Conservation (phyloP, 1,284 basidiomycete genomes). For the Pseudozyma sp. region DNA sequence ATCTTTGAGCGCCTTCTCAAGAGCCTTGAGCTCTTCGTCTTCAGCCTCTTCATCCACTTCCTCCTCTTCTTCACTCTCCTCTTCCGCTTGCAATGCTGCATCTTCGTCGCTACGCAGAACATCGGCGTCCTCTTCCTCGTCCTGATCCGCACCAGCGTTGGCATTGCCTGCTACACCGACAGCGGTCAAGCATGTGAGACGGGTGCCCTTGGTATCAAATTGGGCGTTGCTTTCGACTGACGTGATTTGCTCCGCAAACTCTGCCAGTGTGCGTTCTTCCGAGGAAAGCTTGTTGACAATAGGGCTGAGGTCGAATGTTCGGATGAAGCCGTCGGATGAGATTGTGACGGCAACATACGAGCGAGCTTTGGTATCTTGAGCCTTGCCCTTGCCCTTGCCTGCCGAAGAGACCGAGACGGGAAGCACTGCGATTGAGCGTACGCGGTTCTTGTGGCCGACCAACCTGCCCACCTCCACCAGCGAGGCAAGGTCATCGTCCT, state of each 20-base stretch:
- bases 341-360: conserved; percentile 56
- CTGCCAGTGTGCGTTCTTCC: conserved; percentile 4
- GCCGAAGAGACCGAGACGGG: conserved; percentile 26
- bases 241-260: conserved; percentile 15
- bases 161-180: conserved; percentile 40
- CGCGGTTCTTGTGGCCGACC: conserved; percentile 64
- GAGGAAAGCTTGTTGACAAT: conserved; percentile 30
- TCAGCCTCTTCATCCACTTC: conserved; percentile 48
- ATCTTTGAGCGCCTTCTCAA: conserved; percentile 51
- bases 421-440: conserved; percentile 47
- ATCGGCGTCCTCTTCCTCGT: conserved; percentile 42
- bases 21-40: conserved; percentile 47
- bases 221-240: conserved; percentile 43
- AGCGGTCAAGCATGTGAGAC: conserved; percentile 63
- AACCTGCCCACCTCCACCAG: conserved; percentile 57
- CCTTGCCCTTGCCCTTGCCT: conserved; percentile 19
- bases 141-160: conserved; percentile 16
- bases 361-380: conserved; percentile 4
- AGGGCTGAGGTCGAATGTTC: conserved; percentile 57
- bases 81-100: conserved; percentile 21
- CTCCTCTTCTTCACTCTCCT: conserved; percentile 42
- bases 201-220: conserved; percentile 63
- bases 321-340: conserved; percentile 66
- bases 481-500: conserved; percentile 32
- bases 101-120: conserved; percentile 39